Base-by-base conservation (phyloP, 129 eudicot genomes). In the Artemisia annua region DNA sequence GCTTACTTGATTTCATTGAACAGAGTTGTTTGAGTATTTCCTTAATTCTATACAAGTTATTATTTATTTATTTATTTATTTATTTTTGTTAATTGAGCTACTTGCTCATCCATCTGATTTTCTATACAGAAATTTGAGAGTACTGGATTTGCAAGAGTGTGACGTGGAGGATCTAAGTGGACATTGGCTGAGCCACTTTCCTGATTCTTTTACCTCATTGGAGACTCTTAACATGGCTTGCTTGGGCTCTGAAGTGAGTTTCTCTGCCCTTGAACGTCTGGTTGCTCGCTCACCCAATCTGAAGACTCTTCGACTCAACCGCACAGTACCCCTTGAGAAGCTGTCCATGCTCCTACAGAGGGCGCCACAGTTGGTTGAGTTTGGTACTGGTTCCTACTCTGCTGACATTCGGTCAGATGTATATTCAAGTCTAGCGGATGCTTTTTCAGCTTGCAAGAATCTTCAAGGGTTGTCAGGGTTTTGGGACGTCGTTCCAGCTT, bases 141-240 rank as follows among this genome's bases (percentile, higher is more conserved):
- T 83, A 50, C 81, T 94, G 54, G 97, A 94, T 71, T 83, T 94
- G 71, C 81, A 85, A 11, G 98, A 94, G 65, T 83, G 98, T 74
- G 98, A 94, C 63, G 96, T 94, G 65, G 98, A 90, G 58, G 98
- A 90, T 80, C 77, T 84, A 52, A 86, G 93, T 48, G 97, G 98
- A 44, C 87, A 88, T 76, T 94, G 98, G 98, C 79, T 94, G 52
- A 85, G 92, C 79, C 86, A 87, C 73, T 94, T 94, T 60, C 98
- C 98, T 9, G 96, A 88, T 71, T 81, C 75, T 19, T 90, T 51
- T 73, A 85, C 96, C 15, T 84, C 97, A 18, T 57, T 94, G 73
- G 98, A 85, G 26, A 81, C 86, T 18, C 91, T 90, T 2, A 90
- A 90, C 79, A 83, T 94, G 12, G 69, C 97, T 15, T 90, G 98